Conservation (phyloP, 306 rosid genomes). For the Vigna angularis region DNA sequence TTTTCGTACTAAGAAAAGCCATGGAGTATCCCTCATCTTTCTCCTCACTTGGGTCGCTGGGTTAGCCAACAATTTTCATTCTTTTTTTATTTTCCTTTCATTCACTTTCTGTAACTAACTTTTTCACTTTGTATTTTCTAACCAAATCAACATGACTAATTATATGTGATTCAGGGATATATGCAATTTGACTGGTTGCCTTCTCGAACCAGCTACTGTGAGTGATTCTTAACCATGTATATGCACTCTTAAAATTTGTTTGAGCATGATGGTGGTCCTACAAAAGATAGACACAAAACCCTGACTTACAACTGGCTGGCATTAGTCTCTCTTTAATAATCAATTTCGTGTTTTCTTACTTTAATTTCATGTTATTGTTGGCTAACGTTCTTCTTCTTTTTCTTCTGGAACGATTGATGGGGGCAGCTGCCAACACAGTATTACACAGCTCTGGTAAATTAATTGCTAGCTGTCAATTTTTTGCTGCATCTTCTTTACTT, state of each 20-base stretch:
- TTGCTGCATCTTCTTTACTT: background rate
- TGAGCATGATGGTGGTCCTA: slow-evolving; percentile 45
- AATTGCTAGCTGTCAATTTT: background rate
- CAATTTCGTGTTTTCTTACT: background rate
- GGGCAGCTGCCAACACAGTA: slow-evolving; percentile 86
- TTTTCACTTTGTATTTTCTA: background rate
- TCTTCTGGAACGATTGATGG: slow-evolving; percentile 14
- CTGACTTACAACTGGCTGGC: slow-evolving; percentile 32
- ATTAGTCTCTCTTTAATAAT: slow-evolving; percentile 18
- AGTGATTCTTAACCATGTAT: slow-evolving; percentile 44
- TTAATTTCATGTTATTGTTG: background rate
- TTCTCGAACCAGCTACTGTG: slow-evolving; percentile 94
- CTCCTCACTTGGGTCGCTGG: slow-evolving; percentile 95
- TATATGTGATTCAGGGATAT: slow-evolving; percentile 62
- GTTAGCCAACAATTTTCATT: slow-evolving; percentile 41
- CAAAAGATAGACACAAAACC: background rate
- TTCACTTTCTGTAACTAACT: background rate
- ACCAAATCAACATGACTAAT: background rate
- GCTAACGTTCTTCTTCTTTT: slow-evolving; percentile 5
- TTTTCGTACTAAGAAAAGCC: slow-evolving; percentile 72
- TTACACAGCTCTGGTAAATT: slow-evolving; percentile 83
- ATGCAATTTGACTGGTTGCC: slow-evolving; percentile 81
- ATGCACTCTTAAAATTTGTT: slow-evolving; percentile 6
- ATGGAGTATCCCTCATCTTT: slow-evolving; percentile 83
- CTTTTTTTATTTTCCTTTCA: background rate